Percentiles rank a stretch among this genome's conserved stretches.
These are phyloP conservation scores for Draba incana DNA, from an alignment of 345 rosid species.

Conservation along the genomic window DNA sequence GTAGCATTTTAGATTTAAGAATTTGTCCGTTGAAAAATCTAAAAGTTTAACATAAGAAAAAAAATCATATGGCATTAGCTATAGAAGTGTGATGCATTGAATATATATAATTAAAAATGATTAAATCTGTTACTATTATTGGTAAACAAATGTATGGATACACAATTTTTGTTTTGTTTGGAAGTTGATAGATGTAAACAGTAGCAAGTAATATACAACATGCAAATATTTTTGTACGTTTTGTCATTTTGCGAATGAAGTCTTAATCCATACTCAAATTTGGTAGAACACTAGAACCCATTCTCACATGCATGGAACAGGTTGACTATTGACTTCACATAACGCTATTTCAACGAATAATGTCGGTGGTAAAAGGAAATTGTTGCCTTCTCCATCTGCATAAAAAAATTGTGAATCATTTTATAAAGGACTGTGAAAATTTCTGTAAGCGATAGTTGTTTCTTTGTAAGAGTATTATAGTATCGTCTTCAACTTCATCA, in stretches of 20 bases:
- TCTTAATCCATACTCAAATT: conserved; percentile 32
- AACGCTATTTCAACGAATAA: conserved; percentile 25
- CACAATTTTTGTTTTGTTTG: neutral
- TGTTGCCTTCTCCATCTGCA: too few relatives aligned
- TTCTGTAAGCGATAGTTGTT: too few relatives aligned
- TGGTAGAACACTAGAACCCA: conserved; percentile 35
- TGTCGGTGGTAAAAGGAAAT: conserved; percentile 27
- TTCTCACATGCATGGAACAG: conserved; percentile 37
- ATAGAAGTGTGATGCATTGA: neutral
- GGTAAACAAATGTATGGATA: neutral
- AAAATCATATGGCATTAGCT: neutral
- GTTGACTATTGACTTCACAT: conserved; percentile 32
- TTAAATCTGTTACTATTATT: neutral
- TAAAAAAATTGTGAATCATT: too few relatives aligned
- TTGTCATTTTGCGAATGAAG: conserved; percentile 11
- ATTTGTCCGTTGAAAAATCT: neutral
- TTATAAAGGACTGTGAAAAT: too few relatives aligned
- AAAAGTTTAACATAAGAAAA: neutral
- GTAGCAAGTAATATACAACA: conserved; percentile 1
- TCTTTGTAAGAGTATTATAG: too few relatives aligned
- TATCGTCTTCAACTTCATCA: too few relatives aligned
- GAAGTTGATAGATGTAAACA: conserved; percentile 10
- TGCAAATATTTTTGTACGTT: conserved; percentile 1
- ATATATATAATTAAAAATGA: neutral
- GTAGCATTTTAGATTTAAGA: too few relatives aligned